These are phyloP conservation scores for Fomitiporia mediterranea DNA, from an alignment of 1,284 basidiomycete species.

Conservation along the genomic window DNA sequence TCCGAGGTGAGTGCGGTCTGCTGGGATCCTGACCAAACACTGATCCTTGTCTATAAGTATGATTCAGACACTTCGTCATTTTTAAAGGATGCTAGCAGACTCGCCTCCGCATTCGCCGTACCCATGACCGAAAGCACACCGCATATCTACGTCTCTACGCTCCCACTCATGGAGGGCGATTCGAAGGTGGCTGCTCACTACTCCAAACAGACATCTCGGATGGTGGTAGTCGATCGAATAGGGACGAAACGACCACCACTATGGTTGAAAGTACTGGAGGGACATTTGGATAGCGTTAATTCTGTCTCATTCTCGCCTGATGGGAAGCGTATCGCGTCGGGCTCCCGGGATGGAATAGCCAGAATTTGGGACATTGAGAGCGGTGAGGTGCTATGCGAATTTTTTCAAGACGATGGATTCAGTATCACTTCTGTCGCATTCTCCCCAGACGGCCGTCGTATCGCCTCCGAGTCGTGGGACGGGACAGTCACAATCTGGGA, in stretches of 20 bases:
- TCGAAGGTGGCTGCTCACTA: slow-evolving; percentile 7
- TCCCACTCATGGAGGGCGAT: slow-evolving; percentile 22
- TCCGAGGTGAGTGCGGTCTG: background rate
- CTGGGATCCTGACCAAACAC: background rate
- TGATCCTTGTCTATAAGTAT: background rate
- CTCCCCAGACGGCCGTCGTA: background rate
- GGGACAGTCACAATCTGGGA: slow-evolving; percentile 2
- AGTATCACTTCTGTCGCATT: background rate
- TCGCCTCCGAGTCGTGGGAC: background rate
- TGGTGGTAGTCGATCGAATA: background rate
- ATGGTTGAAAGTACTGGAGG: background rate
- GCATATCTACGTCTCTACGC: slow-evolving; percentile 26
- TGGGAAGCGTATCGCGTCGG: slow-evolving; percentile 7
- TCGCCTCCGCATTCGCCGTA: slow-evolving; percentile 18
- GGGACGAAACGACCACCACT: background rate
- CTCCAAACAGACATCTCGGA: background rate
- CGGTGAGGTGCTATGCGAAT: background rate
- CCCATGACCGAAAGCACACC: slow-evolving; percentile 22
- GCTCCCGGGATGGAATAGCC: slow-evolving; percentile 16
- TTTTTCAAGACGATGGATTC: background rate
- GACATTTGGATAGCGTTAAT: background rate
- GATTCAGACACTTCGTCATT: background rate
- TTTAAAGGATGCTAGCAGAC: background rate
- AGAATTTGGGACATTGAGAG: slow-evolving; percentile 19
- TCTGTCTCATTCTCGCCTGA: slow-evolving; percentile 20